Evolutionary conservation across 1,284 basidiomycete genomes (phyloP), one percentile per base, ranked within the genome.

Genomic region (Malassezia dermatis): DNA sequence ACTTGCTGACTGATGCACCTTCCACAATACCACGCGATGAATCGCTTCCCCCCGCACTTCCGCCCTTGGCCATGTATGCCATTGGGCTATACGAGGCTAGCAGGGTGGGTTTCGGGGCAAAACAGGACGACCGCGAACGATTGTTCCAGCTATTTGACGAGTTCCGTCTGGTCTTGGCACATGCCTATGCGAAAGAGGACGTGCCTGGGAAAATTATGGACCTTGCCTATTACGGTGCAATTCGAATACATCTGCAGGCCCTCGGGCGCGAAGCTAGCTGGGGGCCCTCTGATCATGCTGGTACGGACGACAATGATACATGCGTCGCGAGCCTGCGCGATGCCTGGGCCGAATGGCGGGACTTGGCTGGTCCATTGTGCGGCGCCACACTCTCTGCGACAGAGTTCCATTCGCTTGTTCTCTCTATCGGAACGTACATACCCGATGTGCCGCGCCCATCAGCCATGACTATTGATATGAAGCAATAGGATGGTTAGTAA

Each of bases 401-500:
- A 21, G 37, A 39, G 11, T 6, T 19, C 12, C 12, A 34, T 13
- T 19, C 37, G 15, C n/a, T 19, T 19, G 3, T 21, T 19, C 37
- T 3, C 15, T 13, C 39, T 21, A 24, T 39, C 11, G 4, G 28
- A 23, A n/a, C 28, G 10, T 48, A 27, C 24, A 48, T 21, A 39
- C 40, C 39, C 13, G 11, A 51, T 56, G 54, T 56, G 23, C 32
- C 54, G 37, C 50, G 54, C 48, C 54, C 48, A 56, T 56, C 54
- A 56, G 54, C 54, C 54, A 40, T 28, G 26, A 48, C 31, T 15
- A 31, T 46, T 41, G 48, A 49, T 51, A 17, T 21, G 45, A 15
- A 45, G 49, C 54, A 43, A 51, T 31, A 45, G 24, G 23, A 21
- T 43, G 54, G 54, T 56, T 56, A 56, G 54, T 56, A 51, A 51